A percentile compares a stretch with the other conserved stretches of the same genome.
Evolutionary conservation across 208 protist species (phyloP).

Genomic region (Trypanosoma avium): DNA sequence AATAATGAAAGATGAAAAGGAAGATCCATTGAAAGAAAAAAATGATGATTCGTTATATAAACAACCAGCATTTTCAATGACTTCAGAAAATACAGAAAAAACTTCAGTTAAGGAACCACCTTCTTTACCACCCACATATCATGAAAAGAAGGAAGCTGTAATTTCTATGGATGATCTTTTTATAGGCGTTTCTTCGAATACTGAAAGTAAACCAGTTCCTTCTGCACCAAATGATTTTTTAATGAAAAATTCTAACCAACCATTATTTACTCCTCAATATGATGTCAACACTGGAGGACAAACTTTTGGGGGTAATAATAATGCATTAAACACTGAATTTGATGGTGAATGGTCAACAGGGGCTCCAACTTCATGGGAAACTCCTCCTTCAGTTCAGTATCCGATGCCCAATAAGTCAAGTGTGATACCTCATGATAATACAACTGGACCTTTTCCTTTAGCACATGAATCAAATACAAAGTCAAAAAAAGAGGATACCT

Average conservation of each 20-base stretch:
- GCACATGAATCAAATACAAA: neutral
- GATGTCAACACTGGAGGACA: neutral
- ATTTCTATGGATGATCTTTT: constrained; percentile 31
- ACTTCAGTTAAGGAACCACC: neutral
- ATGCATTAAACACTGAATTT: neutral
- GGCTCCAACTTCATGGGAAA: constrained; percentile 19
- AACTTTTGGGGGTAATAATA: neutral
- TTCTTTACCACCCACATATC: neutral
- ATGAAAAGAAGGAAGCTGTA: constrained; percentile 1
- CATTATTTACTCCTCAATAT: neutral
- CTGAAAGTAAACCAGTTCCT: neutral
- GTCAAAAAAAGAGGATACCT: constrained; percentile 36
- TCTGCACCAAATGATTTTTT: neutral
- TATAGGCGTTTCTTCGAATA: neutral
- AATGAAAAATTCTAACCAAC: neutral
- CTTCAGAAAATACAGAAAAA: neutral
- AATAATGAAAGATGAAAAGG: constrained; percentile 27
- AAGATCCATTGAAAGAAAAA: neutral
- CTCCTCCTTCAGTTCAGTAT: constrained; percentile 12
- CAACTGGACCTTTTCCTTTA: constrained; percentile 1
- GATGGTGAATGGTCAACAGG: constrained; percentile 29
- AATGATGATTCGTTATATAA: too few species aligned
- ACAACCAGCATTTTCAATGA: neutral
- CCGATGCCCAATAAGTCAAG: neutral
- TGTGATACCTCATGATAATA: neutral